Base-by-base conservation (phyloP, 768 basidiomycete genomes). In the Lactifluus volemus region DNA sequence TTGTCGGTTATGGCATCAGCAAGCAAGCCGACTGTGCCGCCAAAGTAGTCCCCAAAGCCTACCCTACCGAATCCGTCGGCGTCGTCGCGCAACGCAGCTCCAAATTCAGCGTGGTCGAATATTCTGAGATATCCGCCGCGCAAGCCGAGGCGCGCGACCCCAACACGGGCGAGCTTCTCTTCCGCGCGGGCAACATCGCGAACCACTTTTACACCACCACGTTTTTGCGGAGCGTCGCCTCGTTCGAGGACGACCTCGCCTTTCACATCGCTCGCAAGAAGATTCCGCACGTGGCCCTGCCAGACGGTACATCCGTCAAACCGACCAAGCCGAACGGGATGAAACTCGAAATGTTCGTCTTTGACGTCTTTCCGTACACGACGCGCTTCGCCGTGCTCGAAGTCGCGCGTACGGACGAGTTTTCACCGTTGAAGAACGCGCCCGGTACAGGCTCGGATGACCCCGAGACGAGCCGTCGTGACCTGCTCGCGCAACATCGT, bases 191-290 rank as follows among this genome's bases (percentile, higher is more conserved):
- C 39, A 99, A 99, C 75, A 98, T 99, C 70, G 97, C 82, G 68
- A 98, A 98, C 74, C 97, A 99, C 74, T 97, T 98, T 75, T 99
- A 97, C 77, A 94, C 94, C 44, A 88, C 88, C 36, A 72, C 78
- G 29, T 98, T 89, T 77, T 81, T 99, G 59, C 82, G 86, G 62
- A 72, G 76, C 45, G 87, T 94, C 54, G 85, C 89, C 67, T 73
- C 79, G 3, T 93, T 96, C 71, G 96, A 98, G 72, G 78, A 84
- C 49, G 78, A 90, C 59, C 89, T 99, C 74, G 87, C 94, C 14
- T 98, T 90, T 84, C 97, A 99, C 77, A 94, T 99, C 68, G 97
- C 97, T 44, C 85, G 88, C 67, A 99, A 99, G 77, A 99, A 98
- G 81, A 98, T 99, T 66, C 79, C 93, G 7, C 82, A 88, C 67